These are phyloP conservation scores for Lindgomyces ingoldianus DNA, from an alignment of 495 filamentous ascomycete genomes.

Conservation along the genomic window DNA sequence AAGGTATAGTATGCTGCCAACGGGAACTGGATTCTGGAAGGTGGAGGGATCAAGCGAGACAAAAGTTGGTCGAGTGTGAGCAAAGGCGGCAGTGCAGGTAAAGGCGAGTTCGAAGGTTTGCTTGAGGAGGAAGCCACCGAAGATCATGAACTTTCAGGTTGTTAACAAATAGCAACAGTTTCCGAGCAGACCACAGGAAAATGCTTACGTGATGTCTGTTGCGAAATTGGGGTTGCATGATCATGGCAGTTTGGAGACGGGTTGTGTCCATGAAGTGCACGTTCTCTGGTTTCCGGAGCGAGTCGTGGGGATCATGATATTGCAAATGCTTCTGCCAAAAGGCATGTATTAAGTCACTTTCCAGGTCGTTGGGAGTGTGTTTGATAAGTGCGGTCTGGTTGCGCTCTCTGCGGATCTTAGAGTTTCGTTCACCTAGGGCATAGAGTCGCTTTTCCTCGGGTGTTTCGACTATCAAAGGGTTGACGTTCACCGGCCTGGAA, in stretches of 20 bases:
- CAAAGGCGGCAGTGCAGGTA: constrained; percentile 77
- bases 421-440: constrained; percentile 69
- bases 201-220: constrained; percentile 82
- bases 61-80: constrained; percentile 75
- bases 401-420: constrained; percentile 68
- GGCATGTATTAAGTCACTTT: constrained; percentile 75
- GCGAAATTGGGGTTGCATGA: constrained; percentile 87
- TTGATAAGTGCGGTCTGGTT: constrained; percentile 65
- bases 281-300: constrained; percentile 60
- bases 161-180: too few species aligned
- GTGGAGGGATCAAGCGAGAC: constrained; percentile 76
- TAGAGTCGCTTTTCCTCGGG: constrained; percentile 72
- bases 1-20: constrained; percentile 79
- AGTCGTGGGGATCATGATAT: constrained; percentile 56
- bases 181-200: too few species aligned
- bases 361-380: constrained; percentile 72
- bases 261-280: constrained; percentile 69
- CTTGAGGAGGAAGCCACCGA: constrained; percentile 81
- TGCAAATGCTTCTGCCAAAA: constrained; percentile 75
- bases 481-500: constrained; percentile 56
- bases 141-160: constrained; percentile 97
- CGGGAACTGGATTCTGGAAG: constrained; percentile 82
- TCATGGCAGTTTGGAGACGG: constrained; percentile 66
- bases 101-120: constrained; percentile 87
- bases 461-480: constrained; percentile 64